Base-by-base conservation (phyloP, 495 filamentous ascomycete genomes). In the Zalerion maritima region DNA sequence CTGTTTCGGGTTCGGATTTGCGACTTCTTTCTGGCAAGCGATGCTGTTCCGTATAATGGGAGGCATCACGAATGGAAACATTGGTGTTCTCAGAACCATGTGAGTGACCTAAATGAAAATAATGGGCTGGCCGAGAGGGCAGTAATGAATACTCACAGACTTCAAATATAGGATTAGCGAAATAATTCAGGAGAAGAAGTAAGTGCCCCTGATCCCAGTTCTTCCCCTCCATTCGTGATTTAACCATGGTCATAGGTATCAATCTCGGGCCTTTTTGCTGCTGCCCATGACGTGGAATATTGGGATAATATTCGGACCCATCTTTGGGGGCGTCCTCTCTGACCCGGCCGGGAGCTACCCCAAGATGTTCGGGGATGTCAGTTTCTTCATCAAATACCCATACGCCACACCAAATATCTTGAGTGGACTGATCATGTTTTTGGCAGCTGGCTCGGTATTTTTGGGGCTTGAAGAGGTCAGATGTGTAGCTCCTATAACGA, bases 21-120 rank as follows among this genome's bases (percentile, higher is more conserved):
- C 75, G 8, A 71, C 60, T 8, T 68, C 60, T 9, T 87, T 87
- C 36, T 63, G 61, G 47, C 69, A 75, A 49, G 82, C 81, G 16
- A 54, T 85, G 39, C 50, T 77, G 23, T 92, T 81, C 54, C 60
- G 82, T 18, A 71, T 60, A 20, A 49, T 86, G 23, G 82, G 78
- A 14, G 82, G 82, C 15, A 69, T 70, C 6, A 68, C 83, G 31
- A 92, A 92, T 47, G 82, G 82, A 0, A 89, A 81, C 23, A 71
- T 85, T 18, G 80, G 79, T 7, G 81, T 85, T 11, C 71, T 84
- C 50, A 62, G 80, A 38, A 85, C 80, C 3, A 82, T 81, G 75
- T 62, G 35, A 32, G 56, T 37, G 8, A 6, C 9, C n/a, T 11
- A 14, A 0, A 21, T 27, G 25, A 14, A 14, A 6, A 27, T 6